These are phyloP conservation scores for Huntiella decipiens DNA, from an alignment of 2,329 filamentous ascomycete species.

Conservation along the genomic window DNA sequence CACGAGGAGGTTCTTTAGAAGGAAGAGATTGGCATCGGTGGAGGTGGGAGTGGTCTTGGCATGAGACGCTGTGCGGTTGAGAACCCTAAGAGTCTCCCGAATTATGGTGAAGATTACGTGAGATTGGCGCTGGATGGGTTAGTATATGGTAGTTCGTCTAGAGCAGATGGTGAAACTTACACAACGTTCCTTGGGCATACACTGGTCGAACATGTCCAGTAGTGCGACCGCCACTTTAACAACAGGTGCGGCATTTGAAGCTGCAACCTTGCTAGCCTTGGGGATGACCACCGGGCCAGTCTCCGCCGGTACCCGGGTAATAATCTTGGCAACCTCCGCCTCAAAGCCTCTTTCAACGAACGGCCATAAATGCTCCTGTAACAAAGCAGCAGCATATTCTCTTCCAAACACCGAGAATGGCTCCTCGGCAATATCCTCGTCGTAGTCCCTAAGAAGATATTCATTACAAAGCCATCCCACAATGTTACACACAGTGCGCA, in stretches of 20 bases:
- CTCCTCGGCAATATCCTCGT: slow-evolving; percentile 34
- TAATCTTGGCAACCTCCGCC: slow-evolving; percentile 33
- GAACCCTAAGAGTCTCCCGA: slow-evolving; percentile 68
- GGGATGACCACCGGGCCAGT: slow-evolving; percentile 32
- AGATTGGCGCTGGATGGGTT: slow-evolving; percentile 26
- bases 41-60: slow-evolving; percentile 43
- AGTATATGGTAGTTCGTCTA: slow-evolving; percentile 5
- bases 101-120: slow-evolving; percentile 52
- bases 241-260: slow-evolving; percentile 38
- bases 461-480: slow-evolving; percentile 40
- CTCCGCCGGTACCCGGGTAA: slow-evolving; percentile 28
- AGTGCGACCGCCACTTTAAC: slow-evolving; percentile 40
- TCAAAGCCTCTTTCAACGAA: slow-evolving; percentile 36
- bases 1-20: slow-evolving; percentile 84
- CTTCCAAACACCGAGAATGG: slow-evolving; percentile 34
- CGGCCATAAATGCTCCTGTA: slow-evolving; percentile 38
- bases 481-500: slow-evolving; percentile 33
- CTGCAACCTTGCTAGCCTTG: slow-evolving; percentile 28
- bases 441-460: slow-evolving; percentile 34
- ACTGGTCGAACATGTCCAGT: slow-evolving; percentile 41
- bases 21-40: slow-evolving; percentile 69
- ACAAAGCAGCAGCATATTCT: slow-evolving; percentile 34
- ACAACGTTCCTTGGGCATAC: slow-evolving; percentile 44
- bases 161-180: slow-evolving; percentile 22
- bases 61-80: slow-evolving; percentile 55